These are phyloP conservation scores for Inga laurina DNA, from an alignment of 306 rosid species.

Conservation along the genomic window DNA sequence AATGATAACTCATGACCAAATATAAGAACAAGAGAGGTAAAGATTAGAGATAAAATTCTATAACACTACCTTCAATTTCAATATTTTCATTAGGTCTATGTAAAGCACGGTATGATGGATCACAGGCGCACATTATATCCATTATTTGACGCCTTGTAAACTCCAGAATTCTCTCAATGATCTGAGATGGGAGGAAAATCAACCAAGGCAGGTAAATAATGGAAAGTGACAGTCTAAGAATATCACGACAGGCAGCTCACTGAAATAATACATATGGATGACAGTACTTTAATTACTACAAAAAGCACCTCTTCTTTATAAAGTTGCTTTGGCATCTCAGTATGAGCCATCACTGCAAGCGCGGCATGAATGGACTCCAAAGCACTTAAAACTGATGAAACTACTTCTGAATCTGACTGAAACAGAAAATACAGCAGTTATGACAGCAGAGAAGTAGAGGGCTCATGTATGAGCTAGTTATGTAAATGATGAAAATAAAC, in stretches of 20 bases:
- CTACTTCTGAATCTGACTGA: constrained; percentile 81
- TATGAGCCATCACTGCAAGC: constrained; percentile 78
- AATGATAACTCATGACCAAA: constrained; percentile 13
- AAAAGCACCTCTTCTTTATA: constrained; percentile 87
- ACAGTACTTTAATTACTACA: constrained; percentile 26
- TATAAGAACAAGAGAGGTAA: not conserved
- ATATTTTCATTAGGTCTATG: constrained; percentile 83
- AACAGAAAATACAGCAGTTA: constrained; percentile 38
- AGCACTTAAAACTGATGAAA: constrained; percentile 74
- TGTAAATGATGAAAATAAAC: constrained; percentile 13
- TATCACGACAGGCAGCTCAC: constrained; percentile 21
- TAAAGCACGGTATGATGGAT: constrained; percentile 88
- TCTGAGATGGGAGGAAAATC: constrained; percentile 46
- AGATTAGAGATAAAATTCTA: not conserved
- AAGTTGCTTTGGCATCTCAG: constrained; percentile 91
- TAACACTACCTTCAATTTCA: constrained; percentile 59
- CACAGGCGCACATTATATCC: constrained; percentile 94
- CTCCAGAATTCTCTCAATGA: constrained; percentile 96
- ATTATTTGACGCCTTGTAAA: constrained; percentile 85
- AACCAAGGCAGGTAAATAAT: constrained; percentile 16
- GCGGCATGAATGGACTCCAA: constrained; percentile 98
- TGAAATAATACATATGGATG: constrained; percentile 1
- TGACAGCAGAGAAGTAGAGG: constrained; percentile 2
- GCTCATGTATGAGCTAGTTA: not conserved
- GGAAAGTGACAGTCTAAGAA: constrained; percentile 16